These are phyloP conservation scores for Yamadazyma olivae DNA, from an alignment of 805 yeast genomes.

Conservation along the genomic window DNA sequence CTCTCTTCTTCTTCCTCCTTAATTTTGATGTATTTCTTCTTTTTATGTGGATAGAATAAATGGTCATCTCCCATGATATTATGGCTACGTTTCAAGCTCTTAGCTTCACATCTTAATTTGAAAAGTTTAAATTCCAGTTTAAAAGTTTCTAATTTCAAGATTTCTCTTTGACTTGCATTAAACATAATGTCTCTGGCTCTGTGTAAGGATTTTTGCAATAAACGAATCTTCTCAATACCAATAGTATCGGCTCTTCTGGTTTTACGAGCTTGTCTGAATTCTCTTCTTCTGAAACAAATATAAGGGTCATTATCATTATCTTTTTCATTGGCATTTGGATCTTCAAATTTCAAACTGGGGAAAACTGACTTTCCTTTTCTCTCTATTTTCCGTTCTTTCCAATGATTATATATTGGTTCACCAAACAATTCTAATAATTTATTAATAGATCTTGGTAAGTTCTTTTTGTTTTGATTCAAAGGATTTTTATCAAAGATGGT, in stretches of 20 bases:
- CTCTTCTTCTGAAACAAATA: conserved; percentile 92
- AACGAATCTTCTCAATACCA: conserved; percentile 78
- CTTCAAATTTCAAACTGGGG: conserved; percentile 81
- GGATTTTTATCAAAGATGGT: conserved; percentile 54
- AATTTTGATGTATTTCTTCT: conserved; percentile 46
- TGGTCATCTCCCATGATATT: conserved; percentile 84
- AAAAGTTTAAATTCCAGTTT: conserved; percentile 67
- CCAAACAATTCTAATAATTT: conserved; percentile 61
- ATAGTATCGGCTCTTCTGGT: conserved; percentile 92
- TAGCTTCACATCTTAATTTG: conserved; percentile 67
- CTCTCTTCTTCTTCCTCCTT: conserved; percentile 36
- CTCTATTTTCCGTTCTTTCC: conserved; percentile 71
- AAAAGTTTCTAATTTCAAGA: conserved; percentile 56
- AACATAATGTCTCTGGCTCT: conserved; percentile 69
- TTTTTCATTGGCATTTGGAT: conserved; percentile 68
- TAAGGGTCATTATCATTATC: conserved; percentile 91
- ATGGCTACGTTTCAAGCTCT: conserved; percentile 68
- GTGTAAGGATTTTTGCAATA: conserved; percentile 71
- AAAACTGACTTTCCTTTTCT: conserved; percentile 67
- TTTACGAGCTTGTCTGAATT: conserved; percentile 91
- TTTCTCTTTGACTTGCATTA: conserved; percentile 72
- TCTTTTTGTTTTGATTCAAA: conserved; percentile 17
- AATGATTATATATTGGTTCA: conserved; percentile 67
- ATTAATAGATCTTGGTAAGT: conserved; percentile 40
- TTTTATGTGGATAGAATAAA: conserved; percentile 73